Evolutionary conservation across 2,329 filamentous ascomycete species (phyloP).

Genomic region (Ascochyta pisi): DNA sequence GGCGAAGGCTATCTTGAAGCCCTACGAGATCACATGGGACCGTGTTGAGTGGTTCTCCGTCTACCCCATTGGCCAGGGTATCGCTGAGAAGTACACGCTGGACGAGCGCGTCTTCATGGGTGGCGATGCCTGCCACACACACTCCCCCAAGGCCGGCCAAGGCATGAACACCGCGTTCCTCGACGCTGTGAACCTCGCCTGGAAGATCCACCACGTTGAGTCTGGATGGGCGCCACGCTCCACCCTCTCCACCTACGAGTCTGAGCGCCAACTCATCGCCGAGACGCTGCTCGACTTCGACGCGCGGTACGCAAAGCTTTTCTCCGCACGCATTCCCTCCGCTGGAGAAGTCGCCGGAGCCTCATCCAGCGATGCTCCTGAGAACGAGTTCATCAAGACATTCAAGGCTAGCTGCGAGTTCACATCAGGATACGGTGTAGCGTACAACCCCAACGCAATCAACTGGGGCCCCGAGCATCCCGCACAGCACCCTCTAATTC

Average conservation of each 20-base stretch:
- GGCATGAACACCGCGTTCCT: conserved; percentile 69
- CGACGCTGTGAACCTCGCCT: conserved; percentile 83
- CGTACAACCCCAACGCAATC: conserved; percentile 79
- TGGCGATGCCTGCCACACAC: conserved; percentile 69
- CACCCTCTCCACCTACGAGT: conserved; percentile 83
- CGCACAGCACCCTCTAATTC: conserved; percentile 73
- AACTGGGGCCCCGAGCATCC: conserved; percentile 82
- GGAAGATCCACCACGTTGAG: conserved; percentile 95
- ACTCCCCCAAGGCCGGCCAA: conserved; percentile 69
- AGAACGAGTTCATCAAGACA: conserved; percentile 84
- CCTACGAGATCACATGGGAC: conserved; percentile 68
- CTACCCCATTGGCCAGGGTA: conserved; percentile 70
- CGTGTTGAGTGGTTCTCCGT: conserved; percentile 71
- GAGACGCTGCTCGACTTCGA: conserved; percentile 87
- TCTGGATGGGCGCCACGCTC: conserved; percentile 77
- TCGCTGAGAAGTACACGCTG: conserved; percentile 68
- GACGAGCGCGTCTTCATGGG: conserved; percentile 72
- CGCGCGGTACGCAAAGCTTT: conserved; percentile 86
- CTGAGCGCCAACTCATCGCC: conserved; percentile 82
- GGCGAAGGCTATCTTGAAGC: conserved; percentile 65
- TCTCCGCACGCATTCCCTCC: conserved; percentile 78
- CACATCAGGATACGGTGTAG: conserved; percentile 89
- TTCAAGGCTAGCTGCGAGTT: conserved; percentile 94
- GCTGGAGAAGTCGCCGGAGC: conserved; percentile 76
- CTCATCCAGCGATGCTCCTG: conserved; percentile 46